phyloP scores from a whole-genome alignment of 1,284 basidiomycete genomes.

The Schizopora paradoxa region DNA sequence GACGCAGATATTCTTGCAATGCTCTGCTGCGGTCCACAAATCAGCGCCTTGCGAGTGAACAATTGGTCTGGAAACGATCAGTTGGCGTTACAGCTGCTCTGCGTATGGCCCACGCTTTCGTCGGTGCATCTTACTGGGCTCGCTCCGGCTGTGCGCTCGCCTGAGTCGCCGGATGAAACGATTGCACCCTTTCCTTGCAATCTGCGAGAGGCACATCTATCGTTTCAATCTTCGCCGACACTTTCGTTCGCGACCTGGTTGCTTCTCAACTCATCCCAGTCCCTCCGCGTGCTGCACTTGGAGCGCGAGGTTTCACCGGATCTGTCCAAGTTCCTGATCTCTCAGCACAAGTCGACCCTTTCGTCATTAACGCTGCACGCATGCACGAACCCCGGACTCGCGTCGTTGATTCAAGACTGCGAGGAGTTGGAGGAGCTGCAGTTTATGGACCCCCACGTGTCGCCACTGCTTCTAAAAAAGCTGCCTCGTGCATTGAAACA shows the following conservation, averaged over 20 bases:
- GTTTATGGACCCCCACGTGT: slow-evolving; percentile 44
- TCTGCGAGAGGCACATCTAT: slow-evolving; percentile 50
- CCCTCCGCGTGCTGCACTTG: slow-evolving; percentile 49
- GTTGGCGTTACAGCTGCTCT: slow-evolving; percentile 53
- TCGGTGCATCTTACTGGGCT: slow-evolving; percentile 56
- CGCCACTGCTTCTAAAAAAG: slow-evolving; percentile 41
- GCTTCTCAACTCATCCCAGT: slow-evolving; percentile 46
- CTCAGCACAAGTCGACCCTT: slow-evolving; percentile 42
- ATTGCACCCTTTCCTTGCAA: slow-evolving; percentile 40
- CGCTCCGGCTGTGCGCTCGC: slow-evolving; percentile 47
- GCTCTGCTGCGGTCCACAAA: slow-evolving; percentile 48
- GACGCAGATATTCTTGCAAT: slow-evolving; percentile 46
- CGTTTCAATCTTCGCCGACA: slow-evolving; percentile 53
- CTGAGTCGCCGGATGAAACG: slow-evolving; percentile 25
- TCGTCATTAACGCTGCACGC: slow-evolving; percentile 52
- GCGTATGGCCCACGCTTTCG: slow-evolving; percentile 48
- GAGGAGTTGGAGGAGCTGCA: slow-evolving; percentile 43
- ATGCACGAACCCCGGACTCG: slow-evolving; percentile 43
- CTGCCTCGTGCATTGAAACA: slow-evolving; percentile 46
- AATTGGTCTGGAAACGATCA: slow-evolving; percentile 65
- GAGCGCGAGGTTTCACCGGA: slow-evolving; percentile 50
- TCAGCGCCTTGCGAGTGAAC: slow-evolving; percentile 52
- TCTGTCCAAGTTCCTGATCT: slow-evolving; percentile 47
- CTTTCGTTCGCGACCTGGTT: slow-evolving; percentile 63
- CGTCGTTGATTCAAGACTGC: slow-evolving; percentile 43